These are phyloP conservation scores for Fusarium sp. DNA, from an alignment of 2,329 filamentous ascomycete genomes.

Conservation along the genomic window DNA sequence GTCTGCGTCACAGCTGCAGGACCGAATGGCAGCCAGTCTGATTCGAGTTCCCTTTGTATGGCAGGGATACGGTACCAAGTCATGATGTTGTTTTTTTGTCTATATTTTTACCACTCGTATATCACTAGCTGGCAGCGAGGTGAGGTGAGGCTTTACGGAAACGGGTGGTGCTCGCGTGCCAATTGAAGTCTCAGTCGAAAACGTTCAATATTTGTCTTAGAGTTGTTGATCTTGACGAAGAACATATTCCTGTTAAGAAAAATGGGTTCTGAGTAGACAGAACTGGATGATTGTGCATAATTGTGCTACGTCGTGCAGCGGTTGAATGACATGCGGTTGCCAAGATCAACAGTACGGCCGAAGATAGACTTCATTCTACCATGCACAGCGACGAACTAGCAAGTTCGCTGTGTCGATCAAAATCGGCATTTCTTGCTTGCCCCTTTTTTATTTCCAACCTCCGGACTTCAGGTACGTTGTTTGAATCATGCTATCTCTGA, in stretches of 20 bases:
- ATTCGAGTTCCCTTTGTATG: constrained; percentile 19
- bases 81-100: not conserved
- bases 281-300: constrained; percentile 9
- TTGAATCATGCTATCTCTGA: constrained; percentile 24
- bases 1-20: constrained; percentile 34
- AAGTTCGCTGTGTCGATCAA: constrained; percentile 37
- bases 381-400: constrained; percentile 29
- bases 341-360: constrained; percentile 29
- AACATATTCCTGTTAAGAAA: not conserved
- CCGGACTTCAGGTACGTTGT: not conserved
- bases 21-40: constrained; percentile 15
- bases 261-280: not conserved
- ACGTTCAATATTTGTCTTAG: not conserved
- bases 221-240: not conserved
- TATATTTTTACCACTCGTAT: constrained; percentile 1
- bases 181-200: constrained; percentile 2
- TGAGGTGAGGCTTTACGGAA: constrained; percentile 8
- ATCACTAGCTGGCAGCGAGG: not conserved
- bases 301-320: constrained; percentile 16
- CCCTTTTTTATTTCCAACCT: constrained; percentile 29
- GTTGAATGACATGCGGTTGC: constrained; percentile 23
- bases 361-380: constrained; percentile 34
- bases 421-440: constrained; percentile 31
- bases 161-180: constrained; percentile 38
- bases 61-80: constrained; percentile 18